These are phyloP conservation scores for Hemileccinum rubropunctum DNA, from an alignment of 768 basidiomycete species.

Conservation along the genomic window DNA sequence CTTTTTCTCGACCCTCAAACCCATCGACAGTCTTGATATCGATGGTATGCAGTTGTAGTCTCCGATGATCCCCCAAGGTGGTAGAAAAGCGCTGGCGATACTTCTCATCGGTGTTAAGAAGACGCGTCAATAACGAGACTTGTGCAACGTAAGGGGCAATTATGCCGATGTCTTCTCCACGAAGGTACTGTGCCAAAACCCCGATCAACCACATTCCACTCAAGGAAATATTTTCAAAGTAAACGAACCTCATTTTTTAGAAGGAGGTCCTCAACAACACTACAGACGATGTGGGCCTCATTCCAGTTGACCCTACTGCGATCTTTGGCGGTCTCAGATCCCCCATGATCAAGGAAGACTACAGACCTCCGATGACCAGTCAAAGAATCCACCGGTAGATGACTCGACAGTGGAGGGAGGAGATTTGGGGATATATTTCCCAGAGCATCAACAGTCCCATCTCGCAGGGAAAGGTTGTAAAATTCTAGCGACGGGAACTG, in stretches of 20 bases:
- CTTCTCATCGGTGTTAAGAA: slow-evolving; percentile 55
- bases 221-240: neutral
- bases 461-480: slow-evolving; percentile 65
- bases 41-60: slow-evolving; percentile 59
- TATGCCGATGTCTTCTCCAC: slow-evolving; percentile 80
- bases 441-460: slow-evolving; percentile 65
- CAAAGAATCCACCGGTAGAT: slow-evolving; percentile 38
- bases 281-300: slow-evolving; percentile 76
- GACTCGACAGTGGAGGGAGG: slow-evolving; percentile 58
- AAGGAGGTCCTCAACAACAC: slow-evolving; percentile 80
- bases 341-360: slow-evolving; percentile 79
- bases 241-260: slow-evolving; percentile 64
- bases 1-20: slow-evolving; percentile 92
- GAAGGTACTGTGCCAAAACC: slow-evolving; percentile 43
- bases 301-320: slow-evolving; percentile 74
- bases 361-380: slow-evolving; percentile 55
- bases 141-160: slow-evolving; percentile 93
- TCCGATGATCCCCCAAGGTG: slow-evolving; percentile 64
- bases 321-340: slow-evolving; percentile 62
- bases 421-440: slow-evolving; percentile 50
- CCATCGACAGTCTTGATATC: slow-evolving; percentile 95
- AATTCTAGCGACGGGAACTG: slow-evolving; percentile 84
- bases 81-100: slow-evolving; percentile 52
- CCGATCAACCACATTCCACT: slow-evolving; percentile 5
- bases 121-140: slow-evolving; percentile 67